Base-by-base conservation (phyloP, 148 eudicot genomes). In the Agrostemma githago region DNA sequence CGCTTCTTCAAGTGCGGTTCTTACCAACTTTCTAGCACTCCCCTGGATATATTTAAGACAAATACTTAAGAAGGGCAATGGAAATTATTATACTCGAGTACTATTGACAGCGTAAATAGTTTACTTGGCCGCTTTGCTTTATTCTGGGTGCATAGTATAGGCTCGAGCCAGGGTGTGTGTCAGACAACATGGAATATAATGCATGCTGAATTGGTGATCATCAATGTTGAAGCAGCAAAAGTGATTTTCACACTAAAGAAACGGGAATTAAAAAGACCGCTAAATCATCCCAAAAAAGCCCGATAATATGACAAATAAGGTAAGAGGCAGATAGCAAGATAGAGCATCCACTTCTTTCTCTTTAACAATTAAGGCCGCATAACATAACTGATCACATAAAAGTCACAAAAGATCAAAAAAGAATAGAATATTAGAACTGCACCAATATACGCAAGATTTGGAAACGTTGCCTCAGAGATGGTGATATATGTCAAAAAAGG, bases 1-100 rank as follows among this genome's bases (percentile, higher is more conserved):
- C 21, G 91, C 91, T 75, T 88, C 88, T 61, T 80, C 85, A 72
- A 88, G 72, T 5, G 91, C 91, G n/a, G 78, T 65, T 75, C 85
- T 88, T 72, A 88, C 72, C 72, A 88, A 74, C 81, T 82, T 82
- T 77, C 62, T 71, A 6, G 91, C 91, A 75, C 84, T 88, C 79
- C 91, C 91, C 91, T 88, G 57, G 57, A 66, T 17, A 44, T n/a
- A 67, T 42, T 67, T 9, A 15, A 62, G 16, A 62, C 34, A 3
- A 8, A 26, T 20, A 21, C 66, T 62, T 62, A 62, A 15, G 12
- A 34, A 62, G 8, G 38, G 65, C 14, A 9, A 20, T 8, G 9
- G 65, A 4, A 62, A 48, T 48, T 48, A 48, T 14, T 14, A 48
- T 10, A 48, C 2, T 48, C 2, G 34, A 12, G 8, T 14, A 48